Evolutionary conservation across 2,329 filamentous ascomycete genomes (phyloP), one percentile per base, ranked within the genome.

Genomic region (Talaromyces piceae): DNA sequence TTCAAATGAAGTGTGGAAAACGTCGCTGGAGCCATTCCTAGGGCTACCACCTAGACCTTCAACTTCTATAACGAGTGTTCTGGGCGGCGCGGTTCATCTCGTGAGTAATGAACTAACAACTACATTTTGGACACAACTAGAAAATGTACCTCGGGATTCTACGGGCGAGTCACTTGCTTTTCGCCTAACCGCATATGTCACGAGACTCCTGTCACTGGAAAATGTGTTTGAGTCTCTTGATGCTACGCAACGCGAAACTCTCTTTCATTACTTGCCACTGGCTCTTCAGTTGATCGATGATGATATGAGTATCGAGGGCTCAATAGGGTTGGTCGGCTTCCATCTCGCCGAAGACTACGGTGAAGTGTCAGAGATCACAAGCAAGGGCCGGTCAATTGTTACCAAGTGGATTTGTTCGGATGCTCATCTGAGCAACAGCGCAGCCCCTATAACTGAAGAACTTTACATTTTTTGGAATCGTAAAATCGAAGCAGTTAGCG

Each of bases 101-200:
- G 74, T 86, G 0, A 64, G 71, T 9, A 57, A 57, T 37, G 55
- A 63, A 4, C 22, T 68, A 57, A 52, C 62, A 49, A 52, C 63
- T 18, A 46, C 55, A 37, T 52, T 61, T 53, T 61, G 23, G 57
- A 53, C 43, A 54, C 56, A 59, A 5, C 55, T 57, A 52, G 61
- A 59, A 41, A 68, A 22, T 55, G 65, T 78, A 13, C 63, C 71
- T 27, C 76, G 84, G 41, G 90, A 95, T 63, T 73, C 77, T 3
- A 79, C 80, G 56, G 87, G 87, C 0, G 80, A 83, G 27, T 88
- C 88, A 2, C 74, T 87, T 49, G 82, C 88, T 1, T 80, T 88
- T 12, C 79, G 91, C 50, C 87, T 94, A 72, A 82, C 85, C 1
- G 75, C 85, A 45, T 95, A 90, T 64, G 78, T 82, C 0, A 73